Evolutionary conservation across 345 rosid species (phyloP), one percentile per base, ranked within the genome.

Genomic region (Heritiera littoralis): DNA sequence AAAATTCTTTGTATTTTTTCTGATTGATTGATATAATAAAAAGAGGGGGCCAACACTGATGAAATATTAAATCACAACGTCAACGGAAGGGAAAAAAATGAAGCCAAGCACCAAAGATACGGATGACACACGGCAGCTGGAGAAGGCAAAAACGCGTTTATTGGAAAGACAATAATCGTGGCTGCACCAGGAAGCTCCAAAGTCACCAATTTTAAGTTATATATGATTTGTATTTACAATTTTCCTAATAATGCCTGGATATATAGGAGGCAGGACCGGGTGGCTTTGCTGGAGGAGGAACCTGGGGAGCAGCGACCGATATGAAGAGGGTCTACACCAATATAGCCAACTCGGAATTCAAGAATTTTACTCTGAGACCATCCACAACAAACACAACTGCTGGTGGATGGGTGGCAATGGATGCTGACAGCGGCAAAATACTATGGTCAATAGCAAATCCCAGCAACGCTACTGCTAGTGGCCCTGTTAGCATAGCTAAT

Each of bases 261-360:
- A n/a, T 3, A 45, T 5, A 81, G 86, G 77, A 80, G 49, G 83
- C 82, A 4, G 85, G 85, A 15, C 86, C 85, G 0, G 85, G 85
- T 2, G 82, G 86, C 4, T 0, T 18, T 4, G 74, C 40, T 0
- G 86, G 86, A 12, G 88, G 88, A 35, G 86, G 83, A 8, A 30
- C 15, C 7, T 84, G 88, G 86, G 86, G 86, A 23, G 80, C 88
- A 52, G 85, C 88, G 1, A 86, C 82, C 0, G 86, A 86, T 45
- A 68, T 32, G 18, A 79, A 75, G 48, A 78, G 70, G 38, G 71
- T 84, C 9, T 86, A 83, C 80, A 81, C 86, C 41, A 84, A 86
- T 67, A 75, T 77, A 32, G 86, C 76, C 43, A 81, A 83, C 52
- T 79, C 84, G 10, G 28, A 35, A 1, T 11, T 12, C 59, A 54